These are phyloP conservation scores for Agrocybe pediades DNA, from an alignment of 768 basidiomycete genomes.

Conservation along the genomic window DNA sequence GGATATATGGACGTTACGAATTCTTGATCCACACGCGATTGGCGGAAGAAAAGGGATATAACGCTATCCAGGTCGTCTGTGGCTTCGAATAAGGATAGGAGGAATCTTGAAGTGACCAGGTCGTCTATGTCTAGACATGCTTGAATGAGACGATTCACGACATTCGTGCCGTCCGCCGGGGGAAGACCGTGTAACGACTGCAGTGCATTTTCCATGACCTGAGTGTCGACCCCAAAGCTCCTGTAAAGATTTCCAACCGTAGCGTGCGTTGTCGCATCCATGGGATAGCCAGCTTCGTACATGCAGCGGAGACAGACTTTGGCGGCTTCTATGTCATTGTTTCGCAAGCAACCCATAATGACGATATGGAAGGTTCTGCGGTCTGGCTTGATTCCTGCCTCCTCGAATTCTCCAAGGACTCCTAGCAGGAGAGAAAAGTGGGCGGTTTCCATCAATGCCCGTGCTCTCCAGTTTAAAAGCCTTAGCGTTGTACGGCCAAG, in stretches of 20 bases:
- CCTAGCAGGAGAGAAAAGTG: constrained; percentile 46
- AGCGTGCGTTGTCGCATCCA: constrained; percentile 61
- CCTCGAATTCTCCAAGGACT: constrained; percentile 53
- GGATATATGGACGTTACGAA: neutral
- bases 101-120: constrained; percentile 41
- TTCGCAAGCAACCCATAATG: constrained; percentile 67
- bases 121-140: constrained; percentile 60
- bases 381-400: constrained; percentile 46
- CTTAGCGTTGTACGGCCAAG: constrained; percentile 51
- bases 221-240: constrained; percentile 54
- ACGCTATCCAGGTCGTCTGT: constrained; percentile 22
- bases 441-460: constrained; percentile 58
- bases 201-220: constrained; percentile 55
- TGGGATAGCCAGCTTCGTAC: constrained; percentile 53
- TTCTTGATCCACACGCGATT: neutral
- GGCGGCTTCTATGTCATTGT: constrained; percentile 61
- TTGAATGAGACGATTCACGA: constrained; percentile 73
- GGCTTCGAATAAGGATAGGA: constrained; percentile 51
- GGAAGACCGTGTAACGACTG: constrained; percentile 44
- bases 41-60: constrained; percentile 9
- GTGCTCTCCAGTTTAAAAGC: constrained; percentile 72
- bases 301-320: constrained; percentile 56
- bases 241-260: constrained; percentile 61
- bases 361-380: constrained; percentile 72
- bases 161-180: constrained; percentile 41